Evolutionary conservation across 176 grass and related monocot species (phyloP).

Genomic region (Sorghum bicolor): Sorghum_bicolor_NCBIv3 NC_012875.2:53980501-53981000

Average conservation of each 20-base stretch:
- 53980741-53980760: constrained; percentile 33
- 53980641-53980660: constrained; percentile 88
- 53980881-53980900: too few species aligned
- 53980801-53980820: neutral
- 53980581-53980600: neutral
- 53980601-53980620: neutral
- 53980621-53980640: constrained; percentile 71
- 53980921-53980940: neutral
- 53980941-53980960: constrained; percentile 26
- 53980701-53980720: constrained; percentile 57
- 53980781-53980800: constrained; percentile 53
- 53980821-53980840: neutral
- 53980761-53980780: constrained; percentile 62
- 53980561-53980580: neutral
- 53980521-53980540: constrained; percentile 20
- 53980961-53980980: neutral
- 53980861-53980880: neutral
- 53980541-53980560: neutral
- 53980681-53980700: constrained; percentile 95
- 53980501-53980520: neutral
- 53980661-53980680: constrained; percentile 82
- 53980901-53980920: neutral
- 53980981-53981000: neutral
- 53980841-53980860: neutral
- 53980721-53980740: constrained; percentile 52